A percentile compares a stretch with the other conserved stretches of the same genome.
Conservation (phyloP, 768 basidiomycete genomes). For the Amanita brunnescens region DNA sequence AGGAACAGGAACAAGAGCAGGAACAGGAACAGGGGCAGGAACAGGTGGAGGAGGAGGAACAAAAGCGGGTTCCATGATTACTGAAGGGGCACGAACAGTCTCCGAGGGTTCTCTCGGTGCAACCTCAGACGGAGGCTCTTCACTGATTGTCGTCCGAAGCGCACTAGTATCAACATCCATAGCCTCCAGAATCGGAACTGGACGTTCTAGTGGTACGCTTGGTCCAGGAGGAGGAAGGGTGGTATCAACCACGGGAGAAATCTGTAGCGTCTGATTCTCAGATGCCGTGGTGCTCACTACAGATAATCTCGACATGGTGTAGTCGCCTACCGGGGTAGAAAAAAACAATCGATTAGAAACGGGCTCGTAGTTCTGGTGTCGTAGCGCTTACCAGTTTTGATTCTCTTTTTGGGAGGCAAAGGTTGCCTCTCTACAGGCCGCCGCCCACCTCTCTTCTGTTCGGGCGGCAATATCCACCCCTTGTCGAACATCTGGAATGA, state of each 20-base stretch:
- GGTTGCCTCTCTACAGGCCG: constrained; percentile 33
- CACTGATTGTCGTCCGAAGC: constrained; percentile 6
- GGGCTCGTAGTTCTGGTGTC: no score
- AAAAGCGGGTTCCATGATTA: background rate
- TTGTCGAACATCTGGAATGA: constrained; percentile 78
- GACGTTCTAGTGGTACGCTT: constrained; percentile 9
- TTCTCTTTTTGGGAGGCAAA: constrained; percentile 45
- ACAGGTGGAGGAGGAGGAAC: background rate
- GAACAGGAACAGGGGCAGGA: background rate
- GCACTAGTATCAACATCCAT: constrained; percentile 8
- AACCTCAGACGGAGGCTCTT: background rate
- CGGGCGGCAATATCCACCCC: constrained; percentile 82
- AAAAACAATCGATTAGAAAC: background rate
- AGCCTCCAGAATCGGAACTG: constrained; percentile 7
- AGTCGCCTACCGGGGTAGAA: constrained; percentile 19
- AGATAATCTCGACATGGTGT: constrained; percentile 35
- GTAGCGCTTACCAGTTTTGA: constrained; percentile 32
- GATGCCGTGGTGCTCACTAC: constrained; percentile 37
- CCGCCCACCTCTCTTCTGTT: constrained; percentile 57
- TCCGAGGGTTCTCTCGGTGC: background rate
- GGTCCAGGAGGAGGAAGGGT: constrained; percentile 9
- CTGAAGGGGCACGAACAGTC: background rate
- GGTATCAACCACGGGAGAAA: constrained; percentile 18
- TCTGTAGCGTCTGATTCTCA: constrained; percentile 31
- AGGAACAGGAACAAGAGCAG: background rate